These are phyloP conservation scores for Tricholomella constricta DNA, from an alignment of 768 basidiomycete species.

Conservation along the genomic window DNA sequence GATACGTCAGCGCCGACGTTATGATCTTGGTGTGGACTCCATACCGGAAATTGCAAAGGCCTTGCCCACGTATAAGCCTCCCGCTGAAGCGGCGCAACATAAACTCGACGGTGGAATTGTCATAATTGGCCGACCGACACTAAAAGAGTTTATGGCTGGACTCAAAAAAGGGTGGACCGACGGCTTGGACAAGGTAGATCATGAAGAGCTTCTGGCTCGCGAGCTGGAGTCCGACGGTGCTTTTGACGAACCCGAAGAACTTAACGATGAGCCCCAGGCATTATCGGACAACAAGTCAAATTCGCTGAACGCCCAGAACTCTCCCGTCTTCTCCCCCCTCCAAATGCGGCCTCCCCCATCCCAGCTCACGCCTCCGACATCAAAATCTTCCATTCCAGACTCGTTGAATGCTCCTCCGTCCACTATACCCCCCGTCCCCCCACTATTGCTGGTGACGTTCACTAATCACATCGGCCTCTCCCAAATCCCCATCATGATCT, in stretches of 20 bases:
- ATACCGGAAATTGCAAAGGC: conserved; percentile 42
- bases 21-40: conserved; percentile 63
- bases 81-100: conserved; percentile 51
- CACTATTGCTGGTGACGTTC: conserved; percentile 77
- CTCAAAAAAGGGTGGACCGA: conserved; percentile 84
- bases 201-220: conserved; percentile 69
- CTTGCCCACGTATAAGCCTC: conserved; percentile 55
- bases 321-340: conserved; percentile 32
- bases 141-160: conserved; percentile 95
- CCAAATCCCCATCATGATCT: conserved; percentile 87
- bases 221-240: conserved; percentile 70
- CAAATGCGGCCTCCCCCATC: conserved; percentile 15
- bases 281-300: conserved; percentile 25
- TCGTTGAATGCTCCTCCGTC: conserved; percentile 51
- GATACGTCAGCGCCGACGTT: conserved; percentile 68
- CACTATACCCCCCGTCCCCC: conserved; percentile 70
- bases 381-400: conserved; percentile 18
- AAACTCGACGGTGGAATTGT: conserved; percentile 84
- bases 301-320: conserved; percentile 22
- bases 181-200: conserved; percentile 64
- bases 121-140: conserved; percentile 83
- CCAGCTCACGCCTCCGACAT: conserved; percentile 19
- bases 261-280: conserved; percentile 8
- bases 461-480: conserved; percentile 77
- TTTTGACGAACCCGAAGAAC: conserved; percentile 68